Base-by-base conservation (phyloP, 164 flowering plant species). In the Piper longum region DNA sequence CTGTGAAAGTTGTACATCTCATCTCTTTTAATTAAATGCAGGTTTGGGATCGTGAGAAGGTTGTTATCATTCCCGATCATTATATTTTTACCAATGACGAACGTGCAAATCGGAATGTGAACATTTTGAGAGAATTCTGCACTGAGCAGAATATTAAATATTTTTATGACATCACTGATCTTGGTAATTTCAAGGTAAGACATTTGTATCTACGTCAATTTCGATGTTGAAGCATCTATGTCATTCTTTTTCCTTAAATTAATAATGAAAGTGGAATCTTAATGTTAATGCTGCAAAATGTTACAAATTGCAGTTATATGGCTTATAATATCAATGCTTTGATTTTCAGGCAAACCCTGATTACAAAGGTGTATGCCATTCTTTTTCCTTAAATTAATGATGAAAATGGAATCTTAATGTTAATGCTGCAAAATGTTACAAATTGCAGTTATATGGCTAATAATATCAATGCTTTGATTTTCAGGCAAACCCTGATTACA, bases 21-120 rank as follows among this genome's bases (percentile, higher is more conserved):
- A 26, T 26, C 12, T 12, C 3, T 60, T 39, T 0, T 48, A 2
- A 48, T 60, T 41, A 14, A 26, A 69, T 65, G 62, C 66, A 95
- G 99, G 97, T 95, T 64, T 91, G 96, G 99, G 97, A 95, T 72
- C 93, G 97, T 64, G 99, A 95, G 66, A 95, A 91, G 84, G 60
- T 95, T 66, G 93, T 95, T 19, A 77, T 91, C 16, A 91, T 95
- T 68, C 99, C 99, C 57, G 99, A 95, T 64, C 99, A 95, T 69
- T 95, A 95, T 62, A 93, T 93, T 65, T 93, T 93, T 71, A 93
- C 99, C 56, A 78, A 69, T 58, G 99, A 93, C 74, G 91, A 90
- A 66, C 89, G 89, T 60, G 97, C 99, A 62, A 95, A 95, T 62
- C 95, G 97, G 17, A 95, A 95, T 76, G 99, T 95, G 70, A 96